Evolutionary conservation across 257 asterid species (phyloP).

Genomic region (Przewalskia tangutica): DNA sequence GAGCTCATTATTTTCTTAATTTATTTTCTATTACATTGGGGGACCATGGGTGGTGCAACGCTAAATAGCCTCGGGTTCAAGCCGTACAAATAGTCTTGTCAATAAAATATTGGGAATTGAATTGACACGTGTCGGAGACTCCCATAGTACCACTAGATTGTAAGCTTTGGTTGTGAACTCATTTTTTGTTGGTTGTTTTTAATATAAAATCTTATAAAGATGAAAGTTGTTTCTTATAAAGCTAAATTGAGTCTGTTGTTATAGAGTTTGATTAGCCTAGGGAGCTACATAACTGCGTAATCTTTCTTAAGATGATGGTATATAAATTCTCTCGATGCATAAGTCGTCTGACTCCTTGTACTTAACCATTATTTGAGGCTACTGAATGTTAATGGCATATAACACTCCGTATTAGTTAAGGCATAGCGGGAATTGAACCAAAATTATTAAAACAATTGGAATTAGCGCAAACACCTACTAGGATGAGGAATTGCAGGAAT

Average conservation of each 20-base stretch:
- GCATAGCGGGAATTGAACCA: too few species aligned
- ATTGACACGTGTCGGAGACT: too few species aligned
- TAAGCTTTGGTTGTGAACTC: too few species aligned
- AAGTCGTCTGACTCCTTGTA: too few species aligned
- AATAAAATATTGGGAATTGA: too few species aligned
- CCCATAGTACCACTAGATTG: too few species aligned
- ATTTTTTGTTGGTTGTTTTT: background rate
- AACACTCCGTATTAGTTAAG: background rate
- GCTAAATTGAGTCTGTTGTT: background rate
- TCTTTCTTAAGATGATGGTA: background rate
- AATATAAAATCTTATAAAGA: background rate
- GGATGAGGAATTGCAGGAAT: too few species aligned
- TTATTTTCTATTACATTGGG: background rate
- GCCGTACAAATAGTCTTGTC: background rate
- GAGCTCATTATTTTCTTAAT: background rate
- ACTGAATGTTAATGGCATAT: background rate
- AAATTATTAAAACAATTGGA: too few species aligned
- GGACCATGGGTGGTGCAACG: background rate
- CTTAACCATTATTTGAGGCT: too few species aligned
- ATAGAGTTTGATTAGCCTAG: background rate
- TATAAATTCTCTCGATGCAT: background rate
- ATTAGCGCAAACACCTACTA: too few species aligned
- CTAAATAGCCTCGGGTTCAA: background rate
- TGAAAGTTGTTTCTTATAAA: background rate
- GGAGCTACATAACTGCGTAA: background rate